Base-by-base conservation (phyloP, 257 asterid genomes). In the Solanum etuberosum region DNA sequence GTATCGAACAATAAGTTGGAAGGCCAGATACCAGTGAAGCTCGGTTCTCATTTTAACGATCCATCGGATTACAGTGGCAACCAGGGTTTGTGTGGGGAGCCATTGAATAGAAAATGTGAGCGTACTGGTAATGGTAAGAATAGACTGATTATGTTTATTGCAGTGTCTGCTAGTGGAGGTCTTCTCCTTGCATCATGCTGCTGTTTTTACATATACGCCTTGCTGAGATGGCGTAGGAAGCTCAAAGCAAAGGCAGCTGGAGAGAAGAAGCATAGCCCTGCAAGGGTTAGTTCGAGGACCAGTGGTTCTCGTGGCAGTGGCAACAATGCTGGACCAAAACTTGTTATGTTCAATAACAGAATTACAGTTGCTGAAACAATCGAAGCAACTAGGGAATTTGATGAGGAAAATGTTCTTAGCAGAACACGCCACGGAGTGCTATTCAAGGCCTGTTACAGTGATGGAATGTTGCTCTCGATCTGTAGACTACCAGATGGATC, bases 141-240 rank as follows among this genome's bases (percentile, higher is more conserved):
- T 85, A 90, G 90, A 87, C 77, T 94, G 85, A 91, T 94, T 87
- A 63, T 93, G 90, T 91, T 94, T 37, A 87, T 93, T 84, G 98
- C 96, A 5, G 91, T 93, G 87, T 91, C 95, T 61, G 93, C 96
- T 7, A 91, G 93, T 59, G 98, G 96, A 46, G 91, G 92, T 82
- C 88, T 93, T 86, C 90, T 94, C 54, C 90, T 90, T 88, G 84
- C 92, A 54, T 92, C 95, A 23, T 94, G 93, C 67, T 94, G 96
- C 83, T 94, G 98, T 90, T 92, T 93, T 91, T 95, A 93, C 48
- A 88, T 85, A 48, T 95, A 92, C 87, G 91, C 90, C 86, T 90
- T 94, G 88, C 86, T 95, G 89, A 93, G 90, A 88, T 95, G 98
- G 98, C 95, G 96, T 10, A 93, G 90, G 90, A 95, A 74, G 91